Conservation (phyloP, 1,284 basidiomycete species). For the Ustilago trichophora region DNA sequence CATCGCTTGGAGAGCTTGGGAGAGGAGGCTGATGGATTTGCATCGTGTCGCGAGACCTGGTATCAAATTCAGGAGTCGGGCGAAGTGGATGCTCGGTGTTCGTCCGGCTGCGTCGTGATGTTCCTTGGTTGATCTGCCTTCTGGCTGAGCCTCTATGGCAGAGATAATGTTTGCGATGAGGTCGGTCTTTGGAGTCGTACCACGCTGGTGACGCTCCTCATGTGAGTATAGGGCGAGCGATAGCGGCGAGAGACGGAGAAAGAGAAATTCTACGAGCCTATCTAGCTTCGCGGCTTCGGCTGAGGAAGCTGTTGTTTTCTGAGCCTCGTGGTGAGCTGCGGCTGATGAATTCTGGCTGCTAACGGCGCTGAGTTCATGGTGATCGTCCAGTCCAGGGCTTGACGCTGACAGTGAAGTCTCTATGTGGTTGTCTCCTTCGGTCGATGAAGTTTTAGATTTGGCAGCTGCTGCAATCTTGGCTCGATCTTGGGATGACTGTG, state of each 20-base stretch:
- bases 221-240: neutral
- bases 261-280: slow-evolving; percentile 21
- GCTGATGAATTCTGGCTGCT: neutral
- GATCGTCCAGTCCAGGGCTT: neutral
- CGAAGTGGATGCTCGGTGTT: slow-evolving; percentile 6
- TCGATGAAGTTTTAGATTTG: neutral
- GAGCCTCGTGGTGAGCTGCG: neutral
- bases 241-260: slow-evolving; percentile 10
- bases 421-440: neutral
- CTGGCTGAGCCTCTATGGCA: too few species aligned
- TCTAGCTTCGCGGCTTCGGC: slow-evolving; percentile 23
- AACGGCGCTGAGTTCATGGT: neutral
- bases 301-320: neutral
- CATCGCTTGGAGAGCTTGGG: slow-evolving; percentile 3
- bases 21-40: slow-evolving; percentile 26
- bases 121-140: neutral
- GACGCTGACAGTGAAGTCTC: neutral
- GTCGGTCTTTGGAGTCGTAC: neutral
- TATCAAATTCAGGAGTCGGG: slow-evolving; percentile 6
- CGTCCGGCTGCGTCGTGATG: neutral
- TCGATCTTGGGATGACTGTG: neutral
- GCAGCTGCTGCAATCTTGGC: neutral
- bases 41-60: slow-evolving; percentile 20
- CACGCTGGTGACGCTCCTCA: neutral
- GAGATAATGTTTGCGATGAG: slow-evolving; percentile 1